Evolutionary conservation across 805 yeast genomes (phyloP).

Genomic region (Hemisphaericaspora nanyangensis): DNA sequence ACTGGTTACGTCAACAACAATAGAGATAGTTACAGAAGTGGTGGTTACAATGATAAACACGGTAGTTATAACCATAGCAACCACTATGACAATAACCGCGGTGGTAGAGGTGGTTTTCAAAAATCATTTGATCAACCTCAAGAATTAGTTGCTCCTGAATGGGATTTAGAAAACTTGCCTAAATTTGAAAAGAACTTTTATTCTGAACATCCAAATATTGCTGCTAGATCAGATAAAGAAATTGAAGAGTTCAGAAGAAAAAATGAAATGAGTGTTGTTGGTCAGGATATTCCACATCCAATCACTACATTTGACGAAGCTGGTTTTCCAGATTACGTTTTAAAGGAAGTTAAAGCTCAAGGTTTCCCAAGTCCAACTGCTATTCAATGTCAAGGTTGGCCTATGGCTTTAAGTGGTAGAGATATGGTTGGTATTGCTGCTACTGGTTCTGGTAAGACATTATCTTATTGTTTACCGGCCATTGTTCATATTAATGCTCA

Average conservation of each 20-base stretch:
- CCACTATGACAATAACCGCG: constrained; percentile 22
- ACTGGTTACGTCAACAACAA: constrained; percentile 9
- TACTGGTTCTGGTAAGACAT: constrained; percentile 98
- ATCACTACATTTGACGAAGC: constrained; percentile 92
- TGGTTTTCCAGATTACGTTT: constrained; percentile 93
- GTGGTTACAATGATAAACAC: constrained; percentile 31
- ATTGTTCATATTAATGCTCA: constrained; percentile 98
- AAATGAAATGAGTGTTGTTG: constrained; percentile 81
- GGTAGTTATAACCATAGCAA: constrained; percentile 29
- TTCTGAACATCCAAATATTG: constrained; percentile 76
- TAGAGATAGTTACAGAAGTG: constrained; percentile 14
- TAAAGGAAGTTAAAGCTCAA: constrained; percentile 81
- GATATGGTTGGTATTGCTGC: constrained; percentile 99
- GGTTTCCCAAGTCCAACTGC: constrained; percentile 95
- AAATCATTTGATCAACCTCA: constrained; percentile 20
- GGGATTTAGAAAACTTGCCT: constrained; percentile 76
- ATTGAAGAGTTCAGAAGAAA: constrained; percentile 72
- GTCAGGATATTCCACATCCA: constrained; percentile 90
- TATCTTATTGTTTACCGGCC: constrained; percentile 94
- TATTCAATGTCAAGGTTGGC: constrained; percentile 99
- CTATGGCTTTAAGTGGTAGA: constrained; percentile 98
- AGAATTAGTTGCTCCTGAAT: constrained; percentile 67
- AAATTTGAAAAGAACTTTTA: constrained; percentile 94
- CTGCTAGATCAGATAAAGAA: constrained; percentile 71
- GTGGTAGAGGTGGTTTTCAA: constrained; percentile 33